Base-by-base conservation (phyloP, 345 rosid genomes). In the Erucastrum elatum region DNA sequence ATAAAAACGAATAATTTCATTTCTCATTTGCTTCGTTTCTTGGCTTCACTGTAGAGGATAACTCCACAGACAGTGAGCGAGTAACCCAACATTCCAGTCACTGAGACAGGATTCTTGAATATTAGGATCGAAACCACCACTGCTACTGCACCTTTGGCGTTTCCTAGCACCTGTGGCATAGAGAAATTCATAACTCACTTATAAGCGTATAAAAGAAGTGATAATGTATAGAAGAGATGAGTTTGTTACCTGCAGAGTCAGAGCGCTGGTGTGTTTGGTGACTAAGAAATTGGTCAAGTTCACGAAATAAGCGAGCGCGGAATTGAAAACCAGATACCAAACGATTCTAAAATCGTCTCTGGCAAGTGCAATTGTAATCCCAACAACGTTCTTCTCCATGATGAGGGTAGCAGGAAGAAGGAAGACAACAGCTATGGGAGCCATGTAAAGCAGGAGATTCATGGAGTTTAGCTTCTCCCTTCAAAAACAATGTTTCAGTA, bases 391-490 rank as follows among this genome's bases (percentile, higher is more conserved):
- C 37, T 82, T 71, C 81, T 87, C 87, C 85, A 88, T 84, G 71
- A 85, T 77, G 44, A 87, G 78, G 1, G 87, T 85, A 27, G 86
- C 77, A 65, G 87, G 92, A 70, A 87, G 88, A 77, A 87, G 81
- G 70, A 87, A 75, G 17, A 78, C 81, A 56, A 87, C 87, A 21
- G 87, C 86, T 71, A 88, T 75, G 12, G 89, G 87, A 26, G 87
- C 89, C 89, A 86, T 87, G 82, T 88, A 83, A 75, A 87, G 78
- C 9, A 88, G 83, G 64, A 83, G 81, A 35, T 87, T 88, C 90
- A 87, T 85, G 12, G 92, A 84, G 80, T 84, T 84, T 7, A 87
- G 86, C 83, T 87, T 87, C 85, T 87, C 90, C 86, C 87, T 86
- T 70, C 41, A 79, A 26, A 65, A 21, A n/a, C n/a, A 44, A 74